These are phyloP conservation scores for Botryotinia globosa DNA, from an alignment of 2,329 filamentous ascomycete species.

Conservation along the genomic window DNA sequence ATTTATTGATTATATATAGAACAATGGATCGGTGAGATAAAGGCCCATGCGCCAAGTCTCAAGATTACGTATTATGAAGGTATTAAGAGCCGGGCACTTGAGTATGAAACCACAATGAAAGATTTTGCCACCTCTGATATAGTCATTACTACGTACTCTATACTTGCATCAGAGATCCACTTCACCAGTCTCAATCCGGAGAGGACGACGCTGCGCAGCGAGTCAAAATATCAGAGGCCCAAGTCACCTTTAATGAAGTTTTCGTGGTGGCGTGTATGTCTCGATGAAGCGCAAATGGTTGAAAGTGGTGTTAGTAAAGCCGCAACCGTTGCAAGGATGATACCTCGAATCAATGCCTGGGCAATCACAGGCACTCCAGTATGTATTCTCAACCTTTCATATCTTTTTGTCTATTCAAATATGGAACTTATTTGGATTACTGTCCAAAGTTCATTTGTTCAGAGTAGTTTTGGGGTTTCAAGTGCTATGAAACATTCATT, in stretches of 20 bases:
- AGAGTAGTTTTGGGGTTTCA: background rate
- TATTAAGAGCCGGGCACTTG: constrained; percentile 37
- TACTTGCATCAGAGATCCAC: constrained; percentile 78
- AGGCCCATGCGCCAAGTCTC: constrained; percentile 56
- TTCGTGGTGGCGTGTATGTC: constrained; percentile 78
- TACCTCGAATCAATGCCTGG: constrained; percentile 87
- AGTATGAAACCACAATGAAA: constrained; percentile 42
- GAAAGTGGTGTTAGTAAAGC: constrained; percentile 84
- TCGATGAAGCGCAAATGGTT: constrained; percentile 86
- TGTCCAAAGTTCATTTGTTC: background rate
- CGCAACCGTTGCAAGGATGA: constrained; percentile 72
- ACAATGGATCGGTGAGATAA: constrained; percentile 62
- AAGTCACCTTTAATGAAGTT: constrained; percentile 78
- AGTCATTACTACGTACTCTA: constrained; percentile 63
- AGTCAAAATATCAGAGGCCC: constrained; percentile 62
- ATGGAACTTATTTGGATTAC: background rate
- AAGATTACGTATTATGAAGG: constrained; percentile 57
- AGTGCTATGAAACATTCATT: background rate
- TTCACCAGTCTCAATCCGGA: constrained; percentile 69
- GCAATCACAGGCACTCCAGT: constrained; percentile 89
- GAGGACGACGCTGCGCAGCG: constrained; percentile 58
- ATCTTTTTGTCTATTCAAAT: background rate
- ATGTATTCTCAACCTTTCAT: constrained; percentile 35
- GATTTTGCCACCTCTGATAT: constrained; percentile 54
- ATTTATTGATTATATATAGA: constrained; percentile 36